phyloP scores from a whole-genome alignment of 1,284 basidiomycete genomes.

The Coniferiporia weirii region DNA sequence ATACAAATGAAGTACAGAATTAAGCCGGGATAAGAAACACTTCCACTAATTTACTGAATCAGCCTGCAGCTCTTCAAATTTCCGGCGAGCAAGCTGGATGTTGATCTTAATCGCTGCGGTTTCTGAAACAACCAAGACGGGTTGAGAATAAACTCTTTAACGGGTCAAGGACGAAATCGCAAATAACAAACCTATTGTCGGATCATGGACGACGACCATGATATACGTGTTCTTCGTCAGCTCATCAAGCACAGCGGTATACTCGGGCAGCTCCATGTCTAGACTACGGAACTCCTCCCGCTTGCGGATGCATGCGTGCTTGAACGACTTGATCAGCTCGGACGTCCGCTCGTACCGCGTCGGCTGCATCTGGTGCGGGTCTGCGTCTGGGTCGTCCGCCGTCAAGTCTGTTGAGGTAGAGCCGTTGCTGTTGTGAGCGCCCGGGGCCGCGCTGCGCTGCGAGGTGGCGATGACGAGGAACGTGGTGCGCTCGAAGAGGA shows the following conservation, averaged over 20 bases:
- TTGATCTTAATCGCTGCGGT: conserved; percentile 81
- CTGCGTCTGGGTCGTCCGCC: conserved; percentile 20
- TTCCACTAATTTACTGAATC: conserved; percentile 35
- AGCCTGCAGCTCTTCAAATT: conserved; percentile 79
- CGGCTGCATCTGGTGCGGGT: conserved; percentile 53
- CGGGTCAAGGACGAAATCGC: neutral
- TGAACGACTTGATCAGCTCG: conserved; percentile 93
- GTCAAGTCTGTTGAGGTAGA: conserved; percentile 24
- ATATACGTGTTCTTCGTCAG: conserved; percentile 95
- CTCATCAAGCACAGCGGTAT: conserved; percentile 90
- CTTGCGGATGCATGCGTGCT: conserved; percentile 80
- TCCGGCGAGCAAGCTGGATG: conserved; percentile 72
- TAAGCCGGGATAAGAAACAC: neutral
- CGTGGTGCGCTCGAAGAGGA: conserved; percentile 95
- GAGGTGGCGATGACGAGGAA: conserved; percentile 94
- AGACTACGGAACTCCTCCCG: conserved; percentile 78
- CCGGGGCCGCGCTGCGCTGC: conserved; percentile 26
- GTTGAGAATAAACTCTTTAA: neutral
- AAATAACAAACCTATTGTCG: conserved; percentile 67
- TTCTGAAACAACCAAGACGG: conserved; percentile 60
- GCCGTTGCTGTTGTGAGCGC: conserved; percentile 23
- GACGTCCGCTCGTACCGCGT: conserved; percentile 94
- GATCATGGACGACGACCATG: conserved; percentile 83
- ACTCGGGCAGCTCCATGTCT: conserved; percentile 78
- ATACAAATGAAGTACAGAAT: neutral